Evolutionary conservation across 1,284 basidiomycete species (phyloP), one percentile per base, ranked within the genome.

Genomic region (Leccinum laetum): DNA sequence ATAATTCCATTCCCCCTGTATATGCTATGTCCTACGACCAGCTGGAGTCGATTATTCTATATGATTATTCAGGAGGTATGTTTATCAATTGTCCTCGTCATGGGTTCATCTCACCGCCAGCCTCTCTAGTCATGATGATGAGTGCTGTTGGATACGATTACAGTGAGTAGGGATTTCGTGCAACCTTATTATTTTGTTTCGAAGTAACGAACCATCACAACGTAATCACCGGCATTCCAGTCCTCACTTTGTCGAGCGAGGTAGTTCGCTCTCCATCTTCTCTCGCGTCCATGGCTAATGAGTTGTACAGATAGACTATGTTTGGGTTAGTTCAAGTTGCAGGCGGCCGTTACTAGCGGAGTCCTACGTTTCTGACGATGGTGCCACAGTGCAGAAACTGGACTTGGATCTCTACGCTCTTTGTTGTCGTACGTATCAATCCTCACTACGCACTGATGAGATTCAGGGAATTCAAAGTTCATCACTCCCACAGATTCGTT

Each of bases 401-500:
- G 72, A 69, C 61, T 9, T 60, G 58, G 32, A 61, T 73, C 5
- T 65, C 72, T 11, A 26, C 18, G 8, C 18, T 69, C 2, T 71
- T 70, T 29, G 3, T 65, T 13, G 3, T 73, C 2, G 71, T 71
- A 53, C 0, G 71, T 64, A 55, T 26, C 14, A 11, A 5, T 8
- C 39, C n/a, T 21, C 6, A 13, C 13, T 1, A 9, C 2, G 35
- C 39, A 18, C 32, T 5, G 4, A 9, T n/a, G 16, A 14, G 14
- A 0, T 16, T 35, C 14, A 49, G 26, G 21, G 24, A 41, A 41
- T 41, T 26, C 39, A 9, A 26, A 18, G n/a, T 14, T 41, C 9
- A 59, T 41, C 26, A 3, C 16, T 44, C 5, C 14, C 14, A n/a
- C 56, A 70, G 69, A 58, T 69, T 35, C 69, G 71, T 8, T 72